Conservation (phyloP, 1,284 basidiomycete genomes). For the Cutaneotrichosporon mucoides region DNA sequence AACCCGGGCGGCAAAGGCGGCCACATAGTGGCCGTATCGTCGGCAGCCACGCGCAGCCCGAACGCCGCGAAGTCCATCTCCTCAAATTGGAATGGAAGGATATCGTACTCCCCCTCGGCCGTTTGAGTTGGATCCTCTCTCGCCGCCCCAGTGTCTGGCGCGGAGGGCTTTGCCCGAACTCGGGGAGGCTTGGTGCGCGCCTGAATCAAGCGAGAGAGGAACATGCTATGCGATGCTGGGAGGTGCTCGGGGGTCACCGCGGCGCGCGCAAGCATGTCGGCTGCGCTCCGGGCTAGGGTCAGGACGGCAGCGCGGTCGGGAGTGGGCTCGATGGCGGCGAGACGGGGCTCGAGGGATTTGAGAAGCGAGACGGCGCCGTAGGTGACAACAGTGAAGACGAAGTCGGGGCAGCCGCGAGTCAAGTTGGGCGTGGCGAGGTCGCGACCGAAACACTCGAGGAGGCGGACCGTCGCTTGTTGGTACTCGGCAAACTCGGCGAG, state of each 20-base stretch:
- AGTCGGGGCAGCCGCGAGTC: slow-evolving; percentile 30
- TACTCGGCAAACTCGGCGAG: slow-evolving; percentile 28
- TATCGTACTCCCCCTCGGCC: too few species aligned
- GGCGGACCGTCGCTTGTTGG: slow-evolving; percentile 21
- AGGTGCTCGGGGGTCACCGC: slow-evolving; percentile 25
- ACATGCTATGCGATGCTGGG: slow-evolving; percentile 23
- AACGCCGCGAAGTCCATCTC: slow-evolving; percentile 18
- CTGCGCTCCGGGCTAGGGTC: slow-evolving; percentile 15
- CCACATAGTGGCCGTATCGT: slow-evolving; percentile 17
- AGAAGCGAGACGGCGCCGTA: slow-evolving; percentile 34
- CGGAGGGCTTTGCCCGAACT: too few species aligned
- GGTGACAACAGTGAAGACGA: slow-evolving; percentile 29
- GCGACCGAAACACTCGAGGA: slow-evolving; percentile 27
- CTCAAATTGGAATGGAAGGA: not conserved
- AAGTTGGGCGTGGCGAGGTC: slow-evolving; percentile 13
- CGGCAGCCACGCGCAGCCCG: slow-evolving; percentile 8
- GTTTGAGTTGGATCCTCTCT: too few species aligned
- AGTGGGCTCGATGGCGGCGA: slow-evolving; percentile 7
- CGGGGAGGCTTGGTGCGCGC: not conserved
- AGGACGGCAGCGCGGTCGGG: slow-evolving; percentile 5
- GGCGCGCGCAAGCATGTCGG: slow-evolving; percentile 29
- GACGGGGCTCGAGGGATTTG: slow-evolving; percentile 15
- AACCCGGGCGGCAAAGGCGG: slow-evolving; percentile 10
- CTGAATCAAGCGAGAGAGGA: slow-evolving; percentile 18
- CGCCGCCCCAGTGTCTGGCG: too few species aligned